Evolutionary conservation across 805 yeast genomes (phyloP).

Genomic region (Candida schatavii): DNA sequence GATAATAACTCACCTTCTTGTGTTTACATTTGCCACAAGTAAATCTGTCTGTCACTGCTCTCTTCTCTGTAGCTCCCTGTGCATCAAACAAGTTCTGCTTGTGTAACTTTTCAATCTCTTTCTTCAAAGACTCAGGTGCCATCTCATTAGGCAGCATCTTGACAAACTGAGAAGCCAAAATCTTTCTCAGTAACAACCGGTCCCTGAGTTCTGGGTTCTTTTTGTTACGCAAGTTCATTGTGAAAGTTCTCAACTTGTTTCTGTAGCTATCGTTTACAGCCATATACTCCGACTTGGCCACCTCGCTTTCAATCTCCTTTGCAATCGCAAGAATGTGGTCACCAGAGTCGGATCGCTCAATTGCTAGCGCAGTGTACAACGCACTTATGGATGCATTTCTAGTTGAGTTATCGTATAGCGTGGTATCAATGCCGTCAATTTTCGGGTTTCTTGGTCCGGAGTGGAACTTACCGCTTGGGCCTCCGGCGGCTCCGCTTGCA

Average conservation of each 20-base stretch:
- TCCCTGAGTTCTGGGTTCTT: constrained; percentile 82
- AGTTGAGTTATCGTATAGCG: constrained; percentile 68
- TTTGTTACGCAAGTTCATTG: constrained; percentile 83
- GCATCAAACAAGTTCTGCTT: constrained; percentile 92
- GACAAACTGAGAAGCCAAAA: constrained; percentile 63
- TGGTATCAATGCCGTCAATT: constrained; percentile 74
- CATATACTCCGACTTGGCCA: constrained; percentile 58
- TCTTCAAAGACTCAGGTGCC: constrained; percentile 89
- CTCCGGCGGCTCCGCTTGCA: constrained; percentile 9
- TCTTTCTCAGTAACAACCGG: constrained; percentile 63
- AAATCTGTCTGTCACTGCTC: constrained; percentile 95
- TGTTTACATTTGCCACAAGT: constrained; percentile 98
- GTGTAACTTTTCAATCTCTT: constrained; percentile 80
- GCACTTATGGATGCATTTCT: constrained; percentile 84
- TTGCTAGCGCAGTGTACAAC: constrained; percentile 83
- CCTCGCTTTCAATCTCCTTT: constrained; percentile 70
- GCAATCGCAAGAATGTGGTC: constrained; percentile 60
- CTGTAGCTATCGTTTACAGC: constrained; percentile 63
- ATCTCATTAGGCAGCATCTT: constrained; percentile 89
- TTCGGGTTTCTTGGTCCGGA: constrained; percentile 68
- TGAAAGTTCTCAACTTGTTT: constrained; percentile 80
- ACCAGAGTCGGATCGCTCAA: constrained; percentile 65
- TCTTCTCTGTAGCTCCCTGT: constrained; percentile 93
- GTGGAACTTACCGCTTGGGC: constrained; percentile 31
- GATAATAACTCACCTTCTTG: constrained; percentile 94